These are phyloP conservation scores for Nakaseomyces glabratus DNA, from an alignment of 1,139 yeast species.

Conservation along the genomic window DNA sequence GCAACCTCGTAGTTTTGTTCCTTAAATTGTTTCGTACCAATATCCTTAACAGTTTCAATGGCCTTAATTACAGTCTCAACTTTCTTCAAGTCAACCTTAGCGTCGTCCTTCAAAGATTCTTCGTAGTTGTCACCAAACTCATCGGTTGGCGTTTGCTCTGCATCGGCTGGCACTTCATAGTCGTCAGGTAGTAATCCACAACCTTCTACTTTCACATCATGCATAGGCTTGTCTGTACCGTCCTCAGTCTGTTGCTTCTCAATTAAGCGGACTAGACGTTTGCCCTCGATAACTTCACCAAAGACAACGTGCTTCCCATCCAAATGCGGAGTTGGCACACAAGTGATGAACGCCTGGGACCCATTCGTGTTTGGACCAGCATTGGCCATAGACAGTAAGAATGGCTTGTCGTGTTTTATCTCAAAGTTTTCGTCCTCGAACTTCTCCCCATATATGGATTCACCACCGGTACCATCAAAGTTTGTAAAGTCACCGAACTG, in stretches of 20 bases:
- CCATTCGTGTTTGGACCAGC: constrained; percentile 95
- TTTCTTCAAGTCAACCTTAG: constrained; percentile 47
- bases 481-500: constrained; percentile 97
- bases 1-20: constrained; percentile 50
- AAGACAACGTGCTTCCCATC: constrained; percentile 96
- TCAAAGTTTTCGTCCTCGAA: constrained; percentile 88
- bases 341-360: constrained; percentile 86
- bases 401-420: constrained; percentile 71
- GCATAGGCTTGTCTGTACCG: constrained; percentile 52
- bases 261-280: constrained; percentile 65
- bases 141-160: constrained; percentile 39
- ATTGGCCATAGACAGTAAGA: constrained; percentile 89
- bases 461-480: constrained; percentile 89
- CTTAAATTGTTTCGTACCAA: constrained; percentile 72
- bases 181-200: constrained; percentile 70
- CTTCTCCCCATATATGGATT: constrained; percentile 88
- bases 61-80: constrained; percentile 62
- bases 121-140: constrained; percentile 83
- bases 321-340: constrained; percentile 74
- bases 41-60: constrained; percentile 56
- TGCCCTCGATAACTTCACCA: constrained; percentile 81
- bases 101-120: constrained; percentile 67
- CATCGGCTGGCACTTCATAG: constrained; percentile 40
- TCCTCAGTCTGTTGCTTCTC: constrained; percentile 60
- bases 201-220: constrained; percentile 61